Conservation (phyloP, 192 early-diverging fungal genomes). For the Coemansia sp. region DNA sequence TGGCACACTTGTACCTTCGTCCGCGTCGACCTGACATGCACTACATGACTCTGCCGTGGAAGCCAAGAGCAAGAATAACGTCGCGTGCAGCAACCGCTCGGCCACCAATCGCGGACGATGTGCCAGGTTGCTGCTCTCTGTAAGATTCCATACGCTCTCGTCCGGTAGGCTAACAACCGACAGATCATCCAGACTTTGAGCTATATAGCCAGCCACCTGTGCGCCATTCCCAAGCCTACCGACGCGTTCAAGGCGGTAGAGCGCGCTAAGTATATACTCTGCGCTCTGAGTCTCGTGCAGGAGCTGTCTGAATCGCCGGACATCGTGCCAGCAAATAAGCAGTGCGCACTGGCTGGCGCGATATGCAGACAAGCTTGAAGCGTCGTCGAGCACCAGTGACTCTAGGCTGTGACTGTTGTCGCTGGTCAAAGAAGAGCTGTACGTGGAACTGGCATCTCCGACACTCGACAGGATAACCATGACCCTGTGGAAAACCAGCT, state of each 20-base stretch:
- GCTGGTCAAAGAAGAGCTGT: not conserved
- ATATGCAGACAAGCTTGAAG: conserved; percentile 2
- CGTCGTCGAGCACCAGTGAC: not conserved
- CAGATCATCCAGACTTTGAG: conserved; percentile 31
- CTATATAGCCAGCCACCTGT: conserved; percentile 15
- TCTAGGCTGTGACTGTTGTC: not conserved
- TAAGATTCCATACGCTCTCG: conserved; percentile 36
- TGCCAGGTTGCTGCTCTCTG: not conserved
- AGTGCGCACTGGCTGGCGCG: conserved; percentile 24
- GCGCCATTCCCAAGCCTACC: not conserved
- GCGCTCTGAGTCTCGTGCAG: conserved; percentile 43
- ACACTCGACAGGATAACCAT: conserved; percentile 1
- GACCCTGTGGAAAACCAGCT: conserved; percentile 32
- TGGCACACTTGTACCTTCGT: not conserved
- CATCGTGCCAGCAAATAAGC: conserved; percentile 25
- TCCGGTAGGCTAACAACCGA: conserved; percentile 49
- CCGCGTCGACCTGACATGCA: not conserved
- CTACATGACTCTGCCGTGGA: not conserved
- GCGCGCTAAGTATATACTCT: conserved; percentile 16
- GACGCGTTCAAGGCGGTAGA: not conserved
- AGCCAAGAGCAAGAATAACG: conserved; percentile 19
- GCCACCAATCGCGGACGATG: not conserved
- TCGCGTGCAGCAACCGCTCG: conserved; percentile 6
- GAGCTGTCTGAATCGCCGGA: conserved; percentile 23
- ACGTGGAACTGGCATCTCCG: not conserved